These are phyloP conservation scores for Prunus mongolica DNA, from an alignment of 306 rosid species.

Conservation along the genomic window DNA sequence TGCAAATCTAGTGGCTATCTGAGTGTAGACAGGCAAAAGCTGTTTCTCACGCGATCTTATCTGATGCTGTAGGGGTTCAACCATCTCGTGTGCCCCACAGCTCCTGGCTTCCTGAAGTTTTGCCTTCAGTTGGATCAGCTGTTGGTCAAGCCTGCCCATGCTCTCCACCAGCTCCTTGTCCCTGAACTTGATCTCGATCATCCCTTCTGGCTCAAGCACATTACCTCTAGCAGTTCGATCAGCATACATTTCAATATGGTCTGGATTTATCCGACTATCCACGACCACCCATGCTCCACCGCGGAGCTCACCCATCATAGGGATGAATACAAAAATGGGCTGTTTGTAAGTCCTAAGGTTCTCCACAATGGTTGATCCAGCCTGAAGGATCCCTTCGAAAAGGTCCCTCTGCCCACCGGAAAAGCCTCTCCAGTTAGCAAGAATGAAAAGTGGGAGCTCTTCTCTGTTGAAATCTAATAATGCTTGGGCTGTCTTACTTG, in stretches of 20 bases:
- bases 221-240: slow-evolving; percentile 90
- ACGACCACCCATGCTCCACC: slow-evolving; percentile 99
- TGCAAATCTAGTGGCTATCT: slow-evolving; percentile 89
- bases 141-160: slow-evolving; percentile 91
- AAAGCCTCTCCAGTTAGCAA: slow-evolving; percentile 98
- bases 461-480: slow-evolving; percentile 90
- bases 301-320: slow-evolving; percentile 97
- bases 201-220: slow-evolving; percentile 98
- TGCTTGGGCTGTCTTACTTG: slow-evolving; percentile 92
- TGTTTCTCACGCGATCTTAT: slow-evolving; percentile 81
- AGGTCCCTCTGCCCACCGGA: slow-evolving; percentile 99
- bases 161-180: slow-evolving; percentile 82
- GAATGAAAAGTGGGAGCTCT: slow-evolving; percentile 92
- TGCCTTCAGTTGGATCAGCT: slow-evolving; percentile 64
- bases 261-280: slow-evolving; percentile 83
- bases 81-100: slow-evolving; percentile 24
- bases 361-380: slow-evolving; percentile 98
- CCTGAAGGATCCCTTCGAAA: slow-evolving; percentile 98
- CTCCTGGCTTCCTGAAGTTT: slow-evolving; percentile 74
- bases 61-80: slow-evolving; percentile 75
- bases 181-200: slow-evolving; percentile 95
- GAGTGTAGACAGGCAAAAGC: slow-evolving; percentile 89
- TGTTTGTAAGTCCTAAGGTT: slow-evolving; percentile 94
- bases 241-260: slow-evolving; percentile 93
- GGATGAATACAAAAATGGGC: slow-evolving; percentile 90